Base-by-base conservation (phyloP, 2,329 filamentous ascomycete species). In the Epichloe amarillans region DNA sequence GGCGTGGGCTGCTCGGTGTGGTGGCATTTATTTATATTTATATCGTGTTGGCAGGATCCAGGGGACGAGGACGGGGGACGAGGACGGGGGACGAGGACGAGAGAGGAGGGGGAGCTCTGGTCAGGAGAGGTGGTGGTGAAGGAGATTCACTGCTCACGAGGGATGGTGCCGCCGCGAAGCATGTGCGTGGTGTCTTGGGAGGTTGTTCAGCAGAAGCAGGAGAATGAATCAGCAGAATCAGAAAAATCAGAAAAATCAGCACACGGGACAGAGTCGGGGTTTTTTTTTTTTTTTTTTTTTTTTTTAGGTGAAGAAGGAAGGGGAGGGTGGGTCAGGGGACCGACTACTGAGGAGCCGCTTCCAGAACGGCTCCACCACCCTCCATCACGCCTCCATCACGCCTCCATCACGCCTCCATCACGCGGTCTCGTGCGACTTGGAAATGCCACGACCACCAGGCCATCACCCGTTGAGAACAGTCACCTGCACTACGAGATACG, bases 11-110 rank as follows among this genome's bases (percentile, higher is more conserved):
- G 46, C 50, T 41, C 37, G 50, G 33, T 35, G 50, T 47, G 38
- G 36, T 49, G 33, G 49, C 48, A 54, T 54, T 53, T 60, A 26
- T 26, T 26, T 26, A 56, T 58, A 52, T 30, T 30, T 30, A 10
- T 30, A 10, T 30, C 26, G 26, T 30, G 3, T 10, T 54, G 45
- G 10, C 10, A 2, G 39, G 17, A 15, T 11, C 8, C n/a, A 35
- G 26, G 35, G 36, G 5, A 21, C 15, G 26, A 3, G 26, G 17
- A 17, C 26, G 10, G 4, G n/a, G 17, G n/a, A 42, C 23, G 17
- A 3, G 38, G 23, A 17, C 17, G 19, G n/a, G n/a, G 17, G n/a
- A 42, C 23, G 17, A 3, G 38, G 23, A 17, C 17, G 19, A 7
- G 12, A 39, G 39, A 21, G 26, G 33, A 3, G 26, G 8, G 26